Conservation (phyloP, 2,329 filamentous ascomycete species). For the Fusarium pilosicola region DNA sequence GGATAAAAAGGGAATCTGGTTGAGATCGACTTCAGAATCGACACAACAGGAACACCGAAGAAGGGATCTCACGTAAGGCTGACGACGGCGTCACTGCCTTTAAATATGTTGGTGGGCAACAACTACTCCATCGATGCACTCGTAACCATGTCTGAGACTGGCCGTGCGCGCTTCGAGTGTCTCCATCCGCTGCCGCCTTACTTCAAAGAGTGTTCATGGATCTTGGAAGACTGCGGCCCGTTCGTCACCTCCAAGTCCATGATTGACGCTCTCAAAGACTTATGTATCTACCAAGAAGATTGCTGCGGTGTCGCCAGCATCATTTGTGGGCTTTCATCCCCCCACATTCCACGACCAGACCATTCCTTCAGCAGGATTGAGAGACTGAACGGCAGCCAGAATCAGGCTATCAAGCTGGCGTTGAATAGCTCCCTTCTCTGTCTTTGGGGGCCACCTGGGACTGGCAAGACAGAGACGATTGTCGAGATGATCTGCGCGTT, state of each 20-base stretch:
- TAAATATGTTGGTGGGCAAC: constrained; percentile 20
- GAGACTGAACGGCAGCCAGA: constrained; percentile 32
- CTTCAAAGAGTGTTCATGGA: constrained; percentile 51
- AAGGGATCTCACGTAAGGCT: constrained; percentile 15
- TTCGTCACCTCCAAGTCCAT: constrained; percentile 55
- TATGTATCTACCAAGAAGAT: constrained; percentile 44
- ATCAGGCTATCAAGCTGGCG: constrained; percentile 26
- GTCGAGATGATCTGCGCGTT: constrained; percentile 51
- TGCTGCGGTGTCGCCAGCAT: constrained; percentile 47
- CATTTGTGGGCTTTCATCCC: background rate
- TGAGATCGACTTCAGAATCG: constrained; percentile 20
- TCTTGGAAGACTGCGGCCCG: constrained; percentile 50
- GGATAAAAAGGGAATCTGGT: background rate
- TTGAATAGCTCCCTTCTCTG: constrained; percentile 49
- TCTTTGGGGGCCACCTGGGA: constrained; percentile 58
- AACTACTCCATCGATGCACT: constrained; percentile 52
- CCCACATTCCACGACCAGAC: background rate
- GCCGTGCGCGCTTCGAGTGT: constrained; percentile 49
- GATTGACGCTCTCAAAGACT: constrained; percentile 49
- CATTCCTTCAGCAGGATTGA: background rate
- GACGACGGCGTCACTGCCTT: constrained; percentile 2
- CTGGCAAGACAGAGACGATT: constrained; percentile 56
- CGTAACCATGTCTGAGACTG: constrained; percentile 43
- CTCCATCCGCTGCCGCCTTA: constrained; percentile 52
- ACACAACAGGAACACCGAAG: background rate